A percentile compares a stretch with the other conserved stretches of the same genome.
These are phyloP conservation scores for Rhipidocladum racemiflorum DNA, from an alignment of 176 grass and related monocot genomes.

Conservation along the genomic window DNA sequence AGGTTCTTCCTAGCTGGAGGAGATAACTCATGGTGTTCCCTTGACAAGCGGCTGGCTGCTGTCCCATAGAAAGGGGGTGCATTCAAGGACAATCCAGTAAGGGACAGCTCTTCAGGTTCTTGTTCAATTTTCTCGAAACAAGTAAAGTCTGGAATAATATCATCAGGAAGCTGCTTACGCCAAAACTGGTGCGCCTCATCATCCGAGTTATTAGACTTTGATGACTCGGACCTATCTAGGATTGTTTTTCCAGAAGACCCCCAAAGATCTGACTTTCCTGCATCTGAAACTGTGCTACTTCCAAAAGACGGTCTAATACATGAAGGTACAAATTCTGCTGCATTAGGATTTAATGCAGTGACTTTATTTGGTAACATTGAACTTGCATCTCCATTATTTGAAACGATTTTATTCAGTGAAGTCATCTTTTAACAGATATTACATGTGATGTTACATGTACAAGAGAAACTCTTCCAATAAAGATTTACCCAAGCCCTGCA, in stretches of 20 bases:
- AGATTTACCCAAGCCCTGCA: constrained; percentile 74
- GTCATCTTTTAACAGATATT: constrained; percentile 67
- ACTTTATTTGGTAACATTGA: constrained; percentile 58
- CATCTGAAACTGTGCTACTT: constrained; percentile 40
- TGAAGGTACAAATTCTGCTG: constrained; percentile 90
- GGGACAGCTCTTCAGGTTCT: constrained; percentile 56
- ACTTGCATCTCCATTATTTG: constrained; percentile 41
- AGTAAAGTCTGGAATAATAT: constrained; percentile 91
- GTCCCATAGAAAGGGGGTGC: constrained; percentile 51
- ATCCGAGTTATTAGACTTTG: constrained; percentile 89
- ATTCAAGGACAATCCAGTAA: constrained; percentile 74
- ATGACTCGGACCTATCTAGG: constrained; percentile 68
- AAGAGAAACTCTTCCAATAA: constrained; percentile 27
- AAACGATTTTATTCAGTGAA: constrained; percentile 57
- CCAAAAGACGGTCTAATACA: constrained; percentile 53
- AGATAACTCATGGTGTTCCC: constrained; percentile 47
- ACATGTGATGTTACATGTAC: constrained; percentile 49
- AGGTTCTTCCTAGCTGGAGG: constrained; percentile 40
- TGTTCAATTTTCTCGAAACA: constrained; percentile 62
- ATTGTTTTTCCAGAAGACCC: constrained; percentile 55
- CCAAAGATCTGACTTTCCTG: constrained; percentile 50
- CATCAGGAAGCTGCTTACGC: constrained; percentile 88
- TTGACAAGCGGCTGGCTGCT: constrained; percentile 40
- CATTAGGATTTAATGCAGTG: constrained; percentile 90
- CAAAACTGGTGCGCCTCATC: constrained; percentile 89